A percentile compares a stretch with the other conserved stretches of the same genome.
phyloP scores from a whole-genome alignment of 176 grass and related monocot species.

The Phoenix roebelenii region DNA sequence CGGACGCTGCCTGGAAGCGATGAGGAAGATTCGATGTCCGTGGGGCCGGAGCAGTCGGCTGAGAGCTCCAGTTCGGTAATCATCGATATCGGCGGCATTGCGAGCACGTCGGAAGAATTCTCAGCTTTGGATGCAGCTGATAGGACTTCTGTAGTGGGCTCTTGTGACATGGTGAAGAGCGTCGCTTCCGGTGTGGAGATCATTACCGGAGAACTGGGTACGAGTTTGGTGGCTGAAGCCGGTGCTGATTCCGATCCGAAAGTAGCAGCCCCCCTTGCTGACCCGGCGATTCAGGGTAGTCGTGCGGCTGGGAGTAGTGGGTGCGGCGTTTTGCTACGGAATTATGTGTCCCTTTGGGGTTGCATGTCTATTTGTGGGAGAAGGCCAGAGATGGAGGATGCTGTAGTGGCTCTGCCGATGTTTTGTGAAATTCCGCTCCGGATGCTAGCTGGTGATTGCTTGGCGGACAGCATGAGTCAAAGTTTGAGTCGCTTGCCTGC shows the following conservation, averaged over 20 bases:
- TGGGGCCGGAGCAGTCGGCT: background rate
- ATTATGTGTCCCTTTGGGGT: background rate
- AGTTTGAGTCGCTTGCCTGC: slow-evolving; percentile 26
- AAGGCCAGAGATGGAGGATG: slow-evolving; percentile 6
- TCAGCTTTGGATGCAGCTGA: background rate
- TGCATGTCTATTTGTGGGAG: background rate
- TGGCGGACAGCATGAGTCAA: background rate
- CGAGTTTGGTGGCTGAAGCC: background rate
- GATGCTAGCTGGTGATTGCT: background rate
- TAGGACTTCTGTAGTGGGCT: background rate
- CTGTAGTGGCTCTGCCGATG: background rate
- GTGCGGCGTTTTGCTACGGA: background rate
- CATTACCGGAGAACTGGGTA: background rate
- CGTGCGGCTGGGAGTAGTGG: background rate
- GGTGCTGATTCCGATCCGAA: background rate
- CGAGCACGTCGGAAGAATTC: background rate
- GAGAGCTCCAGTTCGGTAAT: background rate
- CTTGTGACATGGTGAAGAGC: background rate
- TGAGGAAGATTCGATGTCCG: background rate
- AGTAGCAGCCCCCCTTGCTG: background rate
- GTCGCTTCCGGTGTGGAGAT: background rate
- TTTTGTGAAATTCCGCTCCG: background rate
- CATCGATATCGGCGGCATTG: background rate
- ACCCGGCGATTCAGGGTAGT: background rate
- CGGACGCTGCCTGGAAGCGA: background rate